Conservation (phyloP, 1,139 yeast genomes). For the Ogataea hybrid region DNA sequence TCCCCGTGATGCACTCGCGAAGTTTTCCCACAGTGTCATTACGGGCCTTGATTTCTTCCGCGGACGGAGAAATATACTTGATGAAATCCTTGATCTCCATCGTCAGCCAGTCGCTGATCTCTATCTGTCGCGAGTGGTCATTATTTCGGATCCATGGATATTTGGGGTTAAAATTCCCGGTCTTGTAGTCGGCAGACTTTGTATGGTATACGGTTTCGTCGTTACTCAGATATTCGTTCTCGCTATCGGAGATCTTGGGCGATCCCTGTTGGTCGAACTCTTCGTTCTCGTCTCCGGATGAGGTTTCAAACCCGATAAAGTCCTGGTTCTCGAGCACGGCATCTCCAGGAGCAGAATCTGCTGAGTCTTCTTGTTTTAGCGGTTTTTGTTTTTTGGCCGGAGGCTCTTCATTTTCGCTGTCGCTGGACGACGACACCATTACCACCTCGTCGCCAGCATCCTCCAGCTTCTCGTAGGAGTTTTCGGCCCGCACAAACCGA, state of each 20-base stretch:
- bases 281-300: constrained; percentile 38
- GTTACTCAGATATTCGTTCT: constrained; percentile 33
- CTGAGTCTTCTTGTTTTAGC: not conserved
- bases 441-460: constrained; percentile 13
- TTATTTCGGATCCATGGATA: constrained; percentile 83
- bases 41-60: constrained; percentile 67
- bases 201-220: constrained; percentile 32
- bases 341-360: constrained; percentile 17
- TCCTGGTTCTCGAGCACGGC: constrained; percentile 52
- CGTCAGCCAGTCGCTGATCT: constrained; percentile 85
- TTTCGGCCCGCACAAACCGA: constrained; percentile 6
- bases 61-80: constrained; percentile 83
- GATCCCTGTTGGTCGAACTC: constrained; percentile 23
- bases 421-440: constrained; percentile 10
- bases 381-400: constrained; percentile 9
- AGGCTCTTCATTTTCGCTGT: constrained; percentile 8
- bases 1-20: constrained; percentile 49
- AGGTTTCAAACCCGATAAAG: constrained; percentile 58
- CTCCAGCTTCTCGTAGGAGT: constrained; percentile 13
- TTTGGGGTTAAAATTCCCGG: constrained; percentile 37
- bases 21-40: constrained; percentile 64
- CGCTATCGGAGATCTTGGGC: constrained; percentile 21
- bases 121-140: constrained; percentile 71
- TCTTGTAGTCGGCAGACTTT: constrained; percentile 24
- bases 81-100: constrained; percentile 86